phyloP scores from a whole-genome alignment of 2,329 filamentous ascomycete species.

The Colletotrichum lini region DNA sequence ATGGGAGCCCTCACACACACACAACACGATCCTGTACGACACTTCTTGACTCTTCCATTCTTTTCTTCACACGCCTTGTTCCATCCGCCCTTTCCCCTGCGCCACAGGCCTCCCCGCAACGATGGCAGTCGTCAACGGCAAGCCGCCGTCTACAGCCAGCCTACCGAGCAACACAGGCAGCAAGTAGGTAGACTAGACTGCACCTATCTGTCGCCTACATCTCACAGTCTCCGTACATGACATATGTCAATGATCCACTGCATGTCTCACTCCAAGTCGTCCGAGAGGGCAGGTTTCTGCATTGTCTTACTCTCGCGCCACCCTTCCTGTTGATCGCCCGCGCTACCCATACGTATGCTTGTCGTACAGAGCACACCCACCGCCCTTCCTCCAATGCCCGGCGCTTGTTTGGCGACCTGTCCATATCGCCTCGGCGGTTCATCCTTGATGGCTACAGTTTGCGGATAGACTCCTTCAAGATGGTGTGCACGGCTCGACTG shows the following conservation, averaged over 20 bases:
- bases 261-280: slow-evolving; percentile 55
- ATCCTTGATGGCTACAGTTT: slow-evolving; percentile 22
- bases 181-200: slow-evolving; percentile 13
- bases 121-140: slow-evolving; percentile 5
- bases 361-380: slow-evolving; percentile 45
- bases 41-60: not conserved
- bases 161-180: not conserved
- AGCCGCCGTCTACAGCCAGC: slow-evolving; percentile 27
- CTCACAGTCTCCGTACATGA: not conserved
- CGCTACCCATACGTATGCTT: slow-evolving; percentile 36
- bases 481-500: slow-evolving; percentile 15
- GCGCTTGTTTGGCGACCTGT: slow-evolving; percentile 41
- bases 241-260: slow-evolving; percentile 49
- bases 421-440: slow-evolving; percentile 16
- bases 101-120: slow-evolving; percentile 9
- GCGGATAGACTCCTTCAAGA: not conserved
- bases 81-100: slow-evolving; percentile 24
- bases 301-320: slow-evolving; percentile 50
- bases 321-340: slow-evolving; percentile 43
- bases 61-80: not conserved
- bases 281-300: slow-evolving; percentile 53
- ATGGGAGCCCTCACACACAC: slow-evolving; percentile 37
- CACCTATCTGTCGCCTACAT: slow-evolving; percentile 31
- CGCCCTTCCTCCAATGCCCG: slow-evolving; percentile 36
- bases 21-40: not conserved